Evolutionary conservation across 2,329 filamentous ascomycete genomes (phyloP), one percentile per base, ranked within the genome.

Genomic region (Colletotrichum liaoningense): DNA sequence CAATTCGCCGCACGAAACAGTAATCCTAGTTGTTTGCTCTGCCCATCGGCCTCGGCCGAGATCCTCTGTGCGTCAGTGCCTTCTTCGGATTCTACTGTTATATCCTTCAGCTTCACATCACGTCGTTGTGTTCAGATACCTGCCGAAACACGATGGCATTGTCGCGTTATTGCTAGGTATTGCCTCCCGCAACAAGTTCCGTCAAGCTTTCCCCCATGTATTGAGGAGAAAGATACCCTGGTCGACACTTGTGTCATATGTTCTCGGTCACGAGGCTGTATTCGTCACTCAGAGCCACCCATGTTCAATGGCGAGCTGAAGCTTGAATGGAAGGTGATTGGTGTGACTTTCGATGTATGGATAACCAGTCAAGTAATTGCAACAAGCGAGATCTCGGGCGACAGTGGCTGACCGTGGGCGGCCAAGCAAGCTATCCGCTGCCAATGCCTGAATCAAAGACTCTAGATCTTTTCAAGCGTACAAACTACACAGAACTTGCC

Each of bases 241-340:
- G 66, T 19, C n/a, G 46, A 57, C 56, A 52, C 49, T 49, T 49
- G 69, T 60, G 46, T 62, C 63, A 54, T 49, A 57, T 49, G 63
- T 56, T 26, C 57, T 26, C 19, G 54, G 70, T 56, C 70, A 70
- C 70, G 70, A 73, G 70, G 33, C 66, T 59, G 66, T 63, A 69
- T 60, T 60, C 54, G 59, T 73, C 66, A 64, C 59, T 19, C 52
- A 42, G 63, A 63, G 22, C 69, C 30, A 35, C 33, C 65, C 69
- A 52, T 28, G 55, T 22, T 26, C 56, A 24, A 16, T 24, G 11
- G 22, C 22, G 22, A 38, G 9, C 22, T 24, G 63, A n/a, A 42
- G 38, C 38, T 19, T 42, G 16, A 19, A 42, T 60, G 33, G 26
- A 56, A 11, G 33, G 24, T 49, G 49, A 68, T 62, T 72, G 64